Percentiles rank a stretch among this genome's conserved stretches.
Evolutionary conservation across 305 asterid species (phyloP).

Genomic region (Petunia hybrid): DNA sequence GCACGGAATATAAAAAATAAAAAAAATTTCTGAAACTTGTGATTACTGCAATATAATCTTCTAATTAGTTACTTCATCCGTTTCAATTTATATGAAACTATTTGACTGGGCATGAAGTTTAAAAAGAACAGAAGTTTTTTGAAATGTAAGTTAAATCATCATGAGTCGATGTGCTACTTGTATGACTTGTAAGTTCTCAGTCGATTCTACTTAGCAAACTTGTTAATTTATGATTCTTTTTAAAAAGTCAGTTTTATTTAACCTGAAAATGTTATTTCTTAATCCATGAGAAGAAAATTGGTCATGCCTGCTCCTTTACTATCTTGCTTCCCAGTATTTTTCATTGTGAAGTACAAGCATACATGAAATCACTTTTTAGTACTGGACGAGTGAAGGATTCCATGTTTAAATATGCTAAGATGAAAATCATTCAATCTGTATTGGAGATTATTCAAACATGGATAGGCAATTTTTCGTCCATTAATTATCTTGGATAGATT

Average conservation of each 20-base stretch:
- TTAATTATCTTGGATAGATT: background rate
- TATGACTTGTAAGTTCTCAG: constrained; percentile 15
- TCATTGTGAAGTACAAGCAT: background rate
- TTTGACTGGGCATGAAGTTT: no score
- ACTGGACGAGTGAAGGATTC: background rate
- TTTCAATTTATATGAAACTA: no score
- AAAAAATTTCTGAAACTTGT: no score
- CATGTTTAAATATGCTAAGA: background rate
- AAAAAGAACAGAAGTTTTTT: no score
- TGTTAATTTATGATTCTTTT: no score
- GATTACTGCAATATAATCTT: no score
- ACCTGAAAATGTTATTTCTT: background rate
- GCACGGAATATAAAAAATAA: no score
- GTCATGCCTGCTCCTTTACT: background rate
- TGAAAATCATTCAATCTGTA: constrained; percentile 1
- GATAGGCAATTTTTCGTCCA: background rate
- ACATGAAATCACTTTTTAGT: background rate
- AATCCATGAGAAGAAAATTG: background rate
- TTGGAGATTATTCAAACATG: background rate
- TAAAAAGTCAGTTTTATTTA: background rate
- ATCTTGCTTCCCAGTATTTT: background rate
- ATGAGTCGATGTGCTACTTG: background rate
- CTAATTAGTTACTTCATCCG: no score
- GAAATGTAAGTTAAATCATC: no score
- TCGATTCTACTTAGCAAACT: no score